These are phyloP conservation scores for Camelina sativa DNA, from an alignment of 345 rosid species.

Conservation along the genomic window DNA sequence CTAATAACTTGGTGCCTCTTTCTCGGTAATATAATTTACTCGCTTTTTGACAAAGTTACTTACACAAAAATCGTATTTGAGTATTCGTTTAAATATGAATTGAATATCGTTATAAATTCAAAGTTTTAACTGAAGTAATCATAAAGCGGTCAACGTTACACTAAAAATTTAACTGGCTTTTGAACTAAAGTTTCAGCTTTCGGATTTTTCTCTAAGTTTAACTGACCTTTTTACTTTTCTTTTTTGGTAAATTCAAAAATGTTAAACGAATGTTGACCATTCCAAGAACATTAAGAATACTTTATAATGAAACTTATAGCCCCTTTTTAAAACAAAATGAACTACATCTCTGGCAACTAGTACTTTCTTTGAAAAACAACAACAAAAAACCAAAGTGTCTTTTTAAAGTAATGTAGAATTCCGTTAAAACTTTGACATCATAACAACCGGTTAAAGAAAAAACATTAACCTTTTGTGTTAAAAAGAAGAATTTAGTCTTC, in stretches of 20 bases:
- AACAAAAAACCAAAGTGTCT: background rate
- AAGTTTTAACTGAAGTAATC: conserved; percentile 25
- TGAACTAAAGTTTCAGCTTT: conserved; percentile 37
- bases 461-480: conserved; percentile 18
- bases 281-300: conserved; percentile 14
- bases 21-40: conserved; percentile 36
- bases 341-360: conserved; percentile 17
- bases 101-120: background rate
- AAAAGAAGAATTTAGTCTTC: conserved; percentile 13
- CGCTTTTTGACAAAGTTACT: conserved; percentile 26
- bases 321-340: conserved; percentile 8
- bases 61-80: background rate
- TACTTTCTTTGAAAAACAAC: conserved; percentile 1
- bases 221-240: conserved; percentile 6
- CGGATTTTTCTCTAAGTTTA: conserved; percentile 34
- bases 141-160: conserved; percentile 36
- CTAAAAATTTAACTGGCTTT: background rate
- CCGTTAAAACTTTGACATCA: conserved; percentile 24
- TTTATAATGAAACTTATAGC: conserved; percentile 9
- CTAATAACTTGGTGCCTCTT: conserved; percentile 4
- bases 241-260: background rate
- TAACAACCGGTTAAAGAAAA: conserved; percentile 6
- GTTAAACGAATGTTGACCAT: conserved; percentile 18
- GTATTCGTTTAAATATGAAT: background rate
- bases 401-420: conserved; percentile 21